Conservation (phyloP, 1,284 basidiomycete species). For the Earliella scabrosa region DNA sequence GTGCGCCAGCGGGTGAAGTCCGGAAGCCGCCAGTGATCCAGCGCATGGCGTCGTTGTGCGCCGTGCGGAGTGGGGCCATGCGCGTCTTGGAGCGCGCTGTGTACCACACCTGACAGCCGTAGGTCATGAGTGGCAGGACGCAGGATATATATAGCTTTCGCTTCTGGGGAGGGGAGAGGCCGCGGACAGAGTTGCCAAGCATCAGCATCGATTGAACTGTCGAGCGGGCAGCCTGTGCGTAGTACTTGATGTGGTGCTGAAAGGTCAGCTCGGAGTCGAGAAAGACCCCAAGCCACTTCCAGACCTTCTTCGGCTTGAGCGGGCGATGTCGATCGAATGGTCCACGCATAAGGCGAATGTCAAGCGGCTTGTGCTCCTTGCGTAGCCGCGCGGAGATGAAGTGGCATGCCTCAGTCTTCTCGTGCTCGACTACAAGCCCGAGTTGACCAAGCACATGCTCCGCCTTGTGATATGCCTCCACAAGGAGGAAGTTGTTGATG, state of each 20-base stretch:
- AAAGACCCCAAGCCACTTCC: conserved; percentile 37
- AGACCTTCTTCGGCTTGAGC: neutral
- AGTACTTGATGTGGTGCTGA: neutral
- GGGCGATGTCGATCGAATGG: neutral
- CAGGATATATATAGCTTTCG: neutral
- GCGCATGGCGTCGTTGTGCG: conserved; percentile 1
- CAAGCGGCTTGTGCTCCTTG: neutral
- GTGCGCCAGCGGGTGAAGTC: conserved; percentile 1
- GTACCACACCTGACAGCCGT: neutral
- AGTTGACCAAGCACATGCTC: neutral
- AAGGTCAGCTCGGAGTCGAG: conserved; percentile 30
- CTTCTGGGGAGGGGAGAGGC: neutral
- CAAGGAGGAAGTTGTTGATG: neutral
- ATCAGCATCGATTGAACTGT: neutral
- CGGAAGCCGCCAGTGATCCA: conserved; percentile 15
- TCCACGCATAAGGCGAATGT: neutral
- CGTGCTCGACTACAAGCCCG: conserved; percentile 12
- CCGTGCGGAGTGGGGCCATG: neutral
- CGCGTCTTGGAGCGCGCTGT: too few species aligned
- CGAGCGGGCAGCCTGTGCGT: neutral
- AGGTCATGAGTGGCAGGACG: neutral
- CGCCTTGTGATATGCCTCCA: neutral
- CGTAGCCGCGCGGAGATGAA: conserved; percentile 2
- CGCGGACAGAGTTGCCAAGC: neutral
- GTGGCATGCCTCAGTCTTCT: conserved; percentile 19